phyloP scores from a whole-genome alignment of 805 yeast species.

The Nakazawaea anatomiae region DNA sequence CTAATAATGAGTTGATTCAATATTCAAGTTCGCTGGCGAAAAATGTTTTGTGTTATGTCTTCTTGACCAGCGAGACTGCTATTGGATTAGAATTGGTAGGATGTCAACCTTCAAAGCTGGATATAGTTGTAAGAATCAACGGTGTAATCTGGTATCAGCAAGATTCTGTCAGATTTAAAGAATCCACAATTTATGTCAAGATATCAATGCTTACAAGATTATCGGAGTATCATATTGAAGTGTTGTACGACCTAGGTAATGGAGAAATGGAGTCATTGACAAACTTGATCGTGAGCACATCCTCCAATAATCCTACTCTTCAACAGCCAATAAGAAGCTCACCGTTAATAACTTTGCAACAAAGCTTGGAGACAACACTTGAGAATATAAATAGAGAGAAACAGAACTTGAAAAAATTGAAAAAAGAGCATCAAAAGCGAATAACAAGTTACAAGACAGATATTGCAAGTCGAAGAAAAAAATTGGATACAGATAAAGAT shows the following conservation, averaged over 20 bases:
- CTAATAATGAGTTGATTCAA: constrained; percentile 12
- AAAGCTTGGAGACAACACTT: constrained; percentile 59
- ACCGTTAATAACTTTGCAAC: constrained; percentile 60
- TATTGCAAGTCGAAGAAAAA: constrained; percentile 44
- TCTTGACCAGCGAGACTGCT: constrained; percentile 46
- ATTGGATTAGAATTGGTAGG: constrained; percentile 45
- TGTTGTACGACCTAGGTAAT: constrained; percentile 27
- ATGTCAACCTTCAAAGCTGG: constrained; percentile 29
- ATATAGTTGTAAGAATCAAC: constrained; percentile 45
- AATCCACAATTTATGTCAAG: constrained; percentile 7
- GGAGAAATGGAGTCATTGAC: constrained; percentile 16
- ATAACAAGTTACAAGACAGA: constrained; percentile 47
- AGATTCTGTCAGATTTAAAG: constrained; percentile 25
- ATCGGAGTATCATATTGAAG: constrained; percentile 56
- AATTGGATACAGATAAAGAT: constrained; percentile 33
- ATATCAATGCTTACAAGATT: constrained; percentile 39
- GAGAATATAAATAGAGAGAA: constrained; percentile 54
- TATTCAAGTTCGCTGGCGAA: not conserved
- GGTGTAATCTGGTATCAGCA: constrained; percentile 69
- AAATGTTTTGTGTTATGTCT: constrained; percentile 30
- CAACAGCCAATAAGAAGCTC: constrained; percentile 32
- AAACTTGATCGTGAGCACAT: constrained; percentile 4
- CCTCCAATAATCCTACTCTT: constrained; percentile 24
- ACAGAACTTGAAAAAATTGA: constrained; percentile 47
- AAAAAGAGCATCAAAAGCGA: constrained; percentile 53